Evolutionary conservation across 768 basidiomycete genomes (phyloP).

Genomic region (Collybia sp.): DNA sequence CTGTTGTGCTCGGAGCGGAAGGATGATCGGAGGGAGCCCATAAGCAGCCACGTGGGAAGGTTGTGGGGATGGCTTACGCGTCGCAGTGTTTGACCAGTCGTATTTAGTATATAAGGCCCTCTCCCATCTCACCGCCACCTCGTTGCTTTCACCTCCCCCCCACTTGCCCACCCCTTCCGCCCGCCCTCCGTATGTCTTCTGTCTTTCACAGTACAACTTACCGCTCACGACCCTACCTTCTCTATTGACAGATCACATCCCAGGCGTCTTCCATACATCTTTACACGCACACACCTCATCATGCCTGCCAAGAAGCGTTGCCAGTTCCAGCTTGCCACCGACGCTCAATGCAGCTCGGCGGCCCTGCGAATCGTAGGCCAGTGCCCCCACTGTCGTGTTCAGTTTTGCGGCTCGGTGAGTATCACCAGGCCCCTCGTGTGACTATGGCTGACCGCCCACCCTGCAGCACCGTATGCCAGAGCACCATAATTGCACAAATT

Average conservation of each 20-base stretch:
- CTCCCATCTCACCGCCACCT: conserved; percentile 1
- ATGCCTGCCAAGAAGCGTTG: conserved; percentile 91
- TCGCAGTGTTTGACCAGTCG: conserved; percentile 10
- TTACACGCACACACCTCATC: conserved; percentile 9
- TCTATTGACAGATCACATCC: neutral
- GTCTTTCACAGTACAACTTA: neutral
- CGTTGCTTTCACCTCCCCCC: conserved; percentile 7
- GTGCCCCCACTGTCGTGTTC: conserved; percentile 73
- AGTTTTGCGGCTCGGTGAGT: conserved; percentile 77
- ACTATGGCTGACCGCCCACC: conserved; percentile 12
- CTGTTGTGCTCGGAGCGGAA: conserved; percentile 2
- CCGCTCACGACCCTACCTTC: too few species aligned
- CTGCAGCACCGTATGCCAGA: conserved; percentile 83
- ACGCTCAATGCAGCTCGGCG: conserved; percentile 67
- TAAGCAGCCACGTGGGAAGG: conserved; percentile 12
- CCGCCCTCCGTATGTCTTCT: conserved; percentile 1
- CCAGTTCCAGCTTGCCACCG: conserved; percentile 52
- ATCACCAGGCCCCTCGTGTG: conserved; percentile 6
- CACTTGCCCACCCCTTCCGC: conserved; percentile 1
- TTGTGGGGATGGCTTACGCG: conserved; percentile 29
- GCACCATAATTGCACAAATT: conserved; percentile 78
- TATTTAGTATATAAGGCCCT: conserved; percentile 13
- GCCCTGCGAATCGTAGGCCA: conserved; percentile 81
- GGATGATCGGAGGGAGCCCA: conserved; percentile 4
- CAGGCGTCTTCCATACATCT: neutral